phyloP scores from a whole-genome alignment of 768 basidiomycete genomes.

The Tylopilus plumbeoviolaceoides region DNA sequence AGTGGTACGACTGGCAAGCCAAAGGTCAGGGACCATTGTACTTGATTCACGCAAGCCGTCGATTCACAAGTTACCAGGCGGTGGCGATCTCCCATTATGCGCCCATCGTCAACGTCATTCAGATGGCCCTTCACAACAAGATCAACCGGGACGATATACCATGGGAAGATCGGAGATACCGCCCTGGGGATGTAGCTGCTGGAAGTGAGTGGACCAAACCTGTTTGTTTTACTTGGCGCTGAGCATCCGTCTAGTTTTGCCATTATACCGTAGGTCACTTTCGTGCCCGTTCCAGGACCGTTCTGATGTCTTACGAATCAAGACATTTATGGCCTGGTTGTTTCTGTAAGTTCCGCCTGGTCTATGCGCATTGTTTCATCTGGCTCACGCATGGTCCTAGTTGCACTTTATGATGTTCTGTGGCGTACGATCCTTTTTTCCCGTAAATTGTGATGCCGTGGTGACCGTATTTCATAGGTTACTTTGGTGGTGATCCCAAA shows the following conservation, averaged over 20 bases:
- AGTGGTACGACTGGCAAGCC: slow-evolving; percentile 69
- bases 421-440: slow-evolving; percentile 37
- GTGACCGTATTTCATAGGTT: slow-evolving; percentile 35
- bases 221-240: neutral
- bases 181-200: slow-evolving; percentile 53
- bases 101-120: slow-evolving; percentile 61
- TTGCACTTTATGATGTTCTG: slow-evolving; percentile 51
- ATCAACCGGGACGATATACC: slow-evolving; percentile 36
- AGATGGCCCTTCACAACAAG: slow-evolving; percentile 50
- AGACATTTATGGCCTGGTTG: slow-evolving; percentile 62
- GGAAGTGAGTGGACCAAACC: slow-evolving; percentile 43
- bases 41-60: neutral
- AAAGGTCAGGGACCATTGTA: slow-evolving; percentile 12
- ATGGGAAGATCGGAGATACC: slow-evolving; percentile 38
- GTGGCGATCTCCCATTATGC: slow-evolving; percentile 64
- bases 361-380: neutral
- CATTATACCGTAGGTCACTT: slow-evolving; percentile 51
- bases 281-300: neutral
- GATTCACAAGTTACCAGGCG: slow-evolving; percentile 37
- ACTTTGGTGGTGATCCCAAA: slow-evolving; percentile 57
- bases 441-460: neutral
- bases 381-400: slow-evolving; percentile 26
- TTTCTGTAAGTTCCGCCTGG: slow-evolving; percentile 39
- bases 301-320: slow-evolving; percentile 12
- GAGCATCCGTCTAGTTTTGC: slow-evolving; percentile 40